These are phyloP conservation scores for Parachaetomium inaequale DNA, from an alignment of 495 filamentous ascomycete species.

Conservation along the genomic window DNA sequence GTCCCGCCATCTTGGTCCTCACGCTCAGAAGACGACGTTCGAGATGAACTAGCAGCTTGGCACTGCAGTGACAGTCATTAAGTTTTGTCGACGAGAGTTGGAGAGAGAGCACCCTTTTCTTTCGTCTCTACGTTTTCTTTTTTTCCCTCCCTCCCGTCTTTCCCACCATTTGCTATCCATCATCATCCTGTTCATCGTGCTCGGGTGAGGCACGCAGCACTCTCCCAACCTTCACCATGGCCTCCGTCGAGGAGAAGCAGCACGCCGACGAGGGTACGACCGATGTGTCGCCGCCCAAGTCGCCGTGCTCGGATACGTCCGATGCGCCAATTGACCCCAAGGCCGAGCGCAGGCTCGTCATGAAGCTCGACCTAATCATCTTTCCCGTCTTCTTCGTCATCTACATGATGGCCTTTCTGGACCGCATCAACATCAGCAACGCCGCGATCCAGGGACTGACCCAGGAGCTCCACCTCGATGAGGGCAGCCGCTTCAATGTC, in stretches of 20 bases:
- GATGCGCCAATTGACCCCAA: constrained; percentile 17
- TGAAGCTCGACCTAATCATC: constrained; percentile 38
- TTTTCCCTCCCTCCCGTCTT: background rate
- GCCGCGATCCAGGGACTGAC: constrained; percentile 59
- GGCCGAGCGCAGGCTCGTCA: constrained; percentile 31
- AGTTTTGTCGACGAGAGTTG: background rate
- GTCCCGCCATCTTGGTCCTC: background rate
- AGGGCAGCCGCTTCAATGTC: constrained; percentile 55
- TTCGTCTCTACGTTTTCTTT: background rate
- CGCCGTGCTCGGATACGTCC: background rate
- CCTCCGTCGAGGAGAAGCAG: constrained; percentile 3
- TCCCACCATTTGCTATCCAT: no score
- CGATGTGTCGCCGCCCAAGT: background rate
- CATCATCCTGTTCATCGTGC: no score
- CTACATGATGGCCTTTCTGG: constrained; percentile 46
- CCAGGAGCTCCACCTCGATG: constrained; percentile 53
- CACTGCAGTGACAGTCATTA: no score
- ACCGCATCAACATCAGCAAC: constrained; percentile 61
- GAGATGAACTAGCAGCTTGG: background rate
- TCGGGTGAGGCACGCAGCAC: no score
- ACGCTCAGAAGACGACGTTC: background rate
- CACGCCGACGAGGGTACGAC: background rate
- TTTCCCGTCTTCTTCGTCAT: constrained; percentile 44
- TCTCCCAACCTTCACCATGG: no score
- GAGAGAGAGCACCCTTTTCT: background rate